Conservation (phyloP, 768 basidiomycete species). For the Lanmaoa rubissima region DNA sequence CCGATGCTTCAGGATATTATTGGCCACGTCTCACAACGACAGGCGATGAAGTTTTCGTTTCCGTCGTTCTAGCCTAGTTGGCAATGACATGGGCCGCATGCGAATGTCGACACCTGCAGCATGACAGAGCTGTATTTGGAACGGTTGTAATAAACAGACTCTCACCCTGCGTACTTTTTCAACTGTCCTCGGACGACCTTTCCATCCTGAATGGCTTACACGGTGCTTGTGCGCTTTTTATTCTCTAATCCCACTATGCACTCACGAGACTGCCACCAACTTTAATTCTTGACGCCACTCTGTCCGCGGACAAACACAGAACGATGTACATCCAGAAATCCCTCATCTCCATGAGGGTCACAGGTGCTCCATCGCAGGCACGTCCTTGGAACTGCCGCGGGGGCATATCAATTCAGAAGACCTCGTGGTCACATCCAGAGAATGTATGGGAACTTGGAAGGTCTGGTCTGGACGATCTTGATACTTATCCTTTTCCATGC, state of each 20-base stretch:
- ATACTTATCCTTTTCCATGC: background rate
- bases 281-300: background rate
- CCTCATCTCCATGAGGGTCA: slow-evolving; percentile 2
- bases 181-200: background rate
- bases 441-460: background rate
- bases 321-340: background rate
- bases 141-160: background rate
- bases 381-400: slow-evolving; percentile 2
- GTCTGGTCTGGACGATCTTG: background rate
- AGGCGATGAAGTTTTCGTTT: background rate
- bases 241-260: background rate
- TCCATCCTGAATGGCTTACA: background rate
- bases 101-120: background rate
- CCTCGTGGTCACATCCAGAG: slow-evolving; percentile 2
- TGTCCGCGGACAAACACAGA: slow-evolving; percentile 18
- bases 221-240: background rate
- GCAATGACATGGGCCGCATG: background rate
- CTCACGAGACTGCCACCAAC: background rate
- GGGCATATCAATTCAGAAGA: background rate
- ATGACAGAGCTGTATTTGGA: background rate
- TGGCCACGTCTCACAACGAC: background rate
- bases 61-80: no score
- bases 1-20: background rate
- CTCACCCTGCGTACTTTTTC: background rate
- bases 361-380: background rate